These are phyloP conservation scores for Croton laevigatus DNA, from an alignment of 441 rosid genomes.

Conservation along the genomic window DNA sequence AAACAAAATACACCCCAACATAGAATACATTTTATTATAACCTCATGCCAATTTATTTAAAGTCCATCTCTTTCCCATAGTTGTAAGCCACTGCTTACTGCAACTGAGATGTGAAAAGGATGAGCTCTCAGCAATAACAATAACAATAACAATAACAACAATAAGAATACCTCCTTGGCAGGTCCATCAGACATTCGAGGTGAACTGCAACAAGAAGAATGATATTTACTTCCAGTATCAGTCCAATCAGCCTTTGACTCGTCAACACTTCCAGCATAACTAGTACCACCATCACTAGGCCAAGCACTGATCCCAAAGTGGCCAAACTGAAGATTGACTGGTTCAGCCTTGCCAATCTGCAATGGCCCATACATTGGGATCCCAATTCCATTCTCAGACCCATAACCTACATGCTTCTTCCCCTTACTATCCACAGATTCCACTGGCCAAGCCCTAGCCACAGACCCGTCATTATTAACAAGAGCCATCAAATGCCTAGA, in stretches of 20 bases:
- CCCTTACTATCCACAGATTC: constrained; percentile 52
- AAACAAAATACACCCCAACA: not conserved
- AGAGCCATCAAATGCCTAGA: constrained; percentile 97
- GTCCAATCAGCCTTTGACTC: constrained; percentile 71
- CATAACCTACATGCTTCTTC: constrained; percentile 39
- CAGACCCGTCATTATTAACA: constrained; percentile 85
- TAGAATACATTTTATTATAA: not conserved
- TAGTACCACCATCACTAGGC: constrained; percentile 95
- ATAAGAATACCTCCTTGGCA: constrained; percentile 69
- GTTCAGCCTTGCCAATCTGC: constrained; percentile 77
- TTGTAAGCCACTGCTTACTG: not conserved
- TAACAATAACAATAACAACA: not conserved
- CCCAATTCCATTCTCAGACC: constrained; percentile 48
- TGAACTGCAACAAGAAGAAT: constrained; percentile 94
- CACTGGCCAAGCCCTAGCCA: constrained; percentile 95
- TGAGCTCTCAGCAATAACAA: no score
- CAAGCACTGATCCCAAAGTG: constrained; percentile 96
- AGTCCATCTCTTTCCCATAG: not conserved
- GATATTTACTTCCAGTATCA: constrained; percentile 74
- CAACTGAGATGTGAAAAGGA: not conserved
- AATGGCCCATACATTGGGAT: constrained; percentile 80
- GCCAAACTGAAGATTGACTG: constrained; percentile 93
- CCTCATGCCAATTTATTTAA: not conserved
- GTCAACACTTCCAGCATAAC: constrained; percentile 81
- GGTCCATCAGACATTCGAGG: constrained; percentile 85